Percentiles rank a stretch among this genome's conserved stretches.
These are phyloP conservation scores for Linanthus parryae DNA, from an alignment of 148 eudicot genomes.

Conservation along the genomic window DNA sequence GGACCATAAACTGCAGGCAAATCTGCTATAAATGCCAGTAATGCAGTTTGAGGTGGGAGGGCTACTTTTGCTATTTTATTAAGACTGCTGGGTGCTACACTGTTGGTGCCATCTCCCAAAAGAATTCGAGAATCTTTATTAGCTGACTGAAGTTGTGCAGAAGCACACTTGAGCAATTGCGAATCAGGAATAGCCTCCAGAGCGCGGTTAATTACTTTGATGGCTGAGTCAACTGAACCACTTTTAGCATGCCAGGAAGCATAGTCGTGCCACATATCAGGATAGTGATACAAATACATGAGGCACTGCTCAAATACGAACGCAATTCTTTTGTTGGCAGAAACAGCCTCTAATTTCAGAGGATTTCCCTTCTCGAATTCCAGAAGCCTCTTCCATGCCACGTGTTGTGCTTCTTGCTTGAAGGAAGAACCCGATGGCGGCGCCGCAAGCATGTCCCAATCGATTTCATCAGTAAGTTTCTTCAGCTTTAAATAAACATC, in stretches of 20 bases:
- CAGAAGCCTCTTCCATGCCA: no score
- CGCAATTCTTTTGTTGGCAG: conserved; percentile 78
- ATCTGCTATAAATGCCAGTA: no score
- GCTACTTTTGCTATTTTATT: no score
- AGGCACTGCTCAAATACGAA: conserved; percentile 99
- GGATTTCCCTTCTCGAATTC: conserved; percentile 69
- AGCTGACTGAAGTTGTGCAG: conserved; percentile 57
- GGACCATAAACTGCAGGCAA: no score
- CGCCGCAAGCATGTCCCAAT: no score
- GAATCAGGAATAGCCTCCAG: conserved; percentile 97
- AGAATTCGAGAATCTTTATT: conserved; percentile 84
- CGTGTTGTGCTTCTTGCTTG: no score
- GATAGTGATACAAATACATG: conserved; percentile 98
- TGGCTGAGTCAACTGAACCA: conserved; percentile 83
- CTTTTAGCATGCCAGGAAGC: conserved; percentile 94
- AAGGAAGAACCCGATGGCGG: no score
- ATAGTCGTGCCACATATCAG: conserved; percentile 98
- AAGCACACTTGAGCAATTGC: conserved; percentile 2
- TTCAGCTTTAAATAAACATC: no score
- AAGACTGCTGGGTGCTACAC: no score
- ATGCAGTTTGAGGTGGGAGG: no score
- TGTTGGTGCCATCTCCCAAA: conserved; percentile 58
- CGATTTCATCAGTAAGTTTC: no score
- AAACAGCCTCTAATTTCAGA: conserved; percentile 76
- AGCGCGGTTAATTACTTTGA: conserved; percentile 83